These are phyloP conservation scores for Fusarium chlamydosporum DNA, from an alignment of 2,329 filamentous ascomycete species.

Conservation along the genomic window DNA sequence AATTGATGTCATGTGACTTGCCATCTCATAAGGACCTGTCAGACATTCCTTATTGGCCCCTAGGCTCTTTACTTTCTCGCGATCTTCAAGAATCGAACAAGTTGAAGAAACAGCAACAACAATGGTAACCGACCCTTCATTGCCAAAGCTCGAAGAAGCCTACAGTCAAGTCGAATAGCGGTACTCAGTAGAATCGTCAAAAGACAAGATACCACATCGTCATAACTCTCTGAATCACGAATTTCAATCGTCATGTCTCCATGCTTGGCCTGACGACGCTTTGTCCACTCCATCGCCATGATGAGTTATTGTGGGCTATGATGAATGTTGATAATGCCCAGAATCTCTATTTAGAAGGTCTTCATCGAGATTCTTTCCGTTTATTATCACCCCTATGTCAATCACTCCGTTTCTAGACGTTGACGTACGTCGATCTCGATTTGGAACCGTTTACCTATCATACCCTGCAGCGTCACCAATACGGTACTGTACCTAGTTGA, in stretches of 20 bases:
- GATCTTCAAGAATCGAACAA: background rate
- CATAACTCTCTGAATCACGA: background rate
- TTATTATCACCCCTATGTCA: slow-evolving; percentile 5
- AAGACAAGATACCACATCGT: background rate
- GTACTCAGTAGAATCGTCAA: background rate
- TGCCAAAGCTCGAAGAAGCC: background rate
- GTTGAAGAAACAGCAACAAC: background rate
- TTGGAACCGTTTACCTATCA: background rate
- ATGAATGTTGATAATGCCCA: background rate
- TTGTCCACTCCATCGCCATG: background rate
- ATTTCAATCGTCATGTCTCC: slow-evolving; percentile 28
- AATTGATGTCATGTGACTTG: rapidly evolving
- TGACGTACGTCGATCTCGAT: slow-evolving; percentile 20
- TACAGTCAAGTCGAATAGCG: background rate
- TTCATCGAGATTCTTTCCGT: slow-evolving; percentile 3
- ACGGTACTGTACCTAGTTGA: background rate
- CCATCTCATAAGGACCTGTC: background rate
- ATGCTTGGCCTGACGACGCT: background rate
- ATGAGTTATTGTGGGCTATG: background rate
- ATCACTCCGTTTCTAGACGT: slow-evolving; percentile 1
- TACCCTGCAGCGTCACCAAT: slow-evolving; percentile 7
- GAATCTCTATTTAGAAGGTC: background rate
- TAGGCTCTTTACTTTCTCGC: background rate
- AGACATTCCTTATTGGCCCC: background rate
- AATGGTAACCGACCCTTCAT: background rate